Evolutionary conservation across 2,329 filamentous ascomycete genomes (phyloP).

Genomic region (Phialocephala subalpina): DNA sequence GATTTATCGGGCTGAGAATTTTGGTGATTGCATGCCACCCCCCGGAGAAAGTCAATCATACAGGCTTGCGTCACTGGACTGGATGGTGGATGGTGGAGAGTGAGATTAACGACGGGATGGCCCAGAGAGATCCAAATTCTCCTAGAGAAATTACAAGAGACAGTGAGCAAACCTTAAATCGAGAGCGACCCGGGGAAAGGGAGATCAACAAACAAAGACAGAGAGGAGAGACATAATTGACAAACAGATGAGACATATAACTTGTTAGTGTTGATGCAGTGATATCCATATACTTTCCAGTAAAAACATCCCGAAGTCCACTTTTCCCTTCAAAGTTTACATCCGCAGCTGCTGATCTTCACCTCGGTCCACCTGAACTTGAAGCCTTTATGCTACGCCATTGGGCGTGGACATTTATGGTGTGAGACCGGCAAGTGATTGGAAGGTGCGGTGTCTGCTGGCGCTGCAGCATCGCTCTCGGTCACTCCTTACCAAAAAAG

Average conservation of each 20-base stretch:
- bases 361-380: background rate
- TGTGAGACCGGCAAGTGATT: background rate
- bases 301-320: background rate
- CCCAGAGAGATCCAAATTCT: background rate
- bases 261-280: background rate
- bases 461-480: background rate
- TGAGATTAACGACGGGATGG: constrained; percentile 11
- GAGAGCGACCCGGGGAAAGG: background rate
- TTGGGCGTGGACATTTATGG: background rate
- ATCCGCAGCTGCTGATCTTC: background rate
- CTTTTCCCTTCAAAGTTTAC: background rate
- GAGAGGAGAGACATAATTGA: background rate
- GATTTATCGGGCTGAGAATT: background rate
- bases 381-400: too few relatives aligned
- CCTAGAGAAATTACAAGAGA: constrained; percentile 10
- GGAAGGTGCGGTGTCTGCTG: constrained; percentile 6
- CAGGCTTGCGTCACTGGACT: background rate
- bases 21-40: background rate
- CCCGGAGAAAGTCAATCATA: background rate
- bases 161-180: background rate
- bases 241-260: background rate
- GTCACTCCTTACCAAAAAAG: background rate
- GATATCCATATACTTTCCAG: background rate
- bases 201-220: too few relatives aligned
- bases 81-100: background rate